Evolutionary conservation across 176 grass and related monocot genomes (phyloP), one percentile per base, ranked within the genome.

Genomic region (Hordeum marinum): DNA sequence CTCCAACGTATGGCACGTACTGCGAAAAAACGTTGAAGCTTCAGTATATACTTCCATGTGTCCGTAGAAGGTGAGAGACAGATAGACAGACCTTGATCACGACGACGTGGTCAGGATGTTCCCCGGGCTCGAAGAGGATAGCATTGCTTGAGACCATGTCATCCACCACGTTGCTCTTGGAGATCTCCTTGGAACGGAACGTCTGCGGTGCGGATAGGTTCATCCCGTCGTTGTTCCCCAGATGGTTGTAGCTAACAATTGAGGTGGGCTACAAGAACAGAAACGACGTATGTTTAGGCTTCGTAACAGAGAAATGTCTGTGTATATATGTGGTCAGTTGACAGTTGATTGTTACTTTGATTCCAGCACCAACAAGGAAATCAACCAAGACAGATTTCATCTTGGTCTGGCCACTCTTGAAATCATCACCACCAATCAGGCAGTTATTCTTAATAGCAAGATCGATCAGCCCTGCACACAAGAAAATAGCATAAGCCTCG

Each of bases 401-500:
- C 76, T 99, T 99, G 46, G 96, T 99, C 59, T 99, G 96, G 17
- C 96, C 96, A 81, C 96, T 99, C 86, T 99, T 99, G 86, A 99
- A 99, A 81, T 99, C 96, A 72, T 99, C 96, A 52, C 96, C 96
- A 35, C 93, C 96, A 82, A 99, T 99, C 57, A 99, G 75, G 63
- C 87, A 86, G 65, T 96, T 99, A 40, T 86, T 91, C 46, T 94
- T 90, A 62, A 99, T 99, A 68, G 96, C 93, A 75, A 99, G 87
- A 68, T 99, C 96, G 67, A 99, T 99, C 62, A 99, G 71, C 17
- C 96, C 96, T 99, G 82, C 66, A 81, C 37, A 88, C 8, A 70
- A 68, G 50, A 66, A 89, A 88, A n/a, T 31, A 61, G 34, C 68
- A 58, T 58, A 42, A 87, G 43, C 10, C 63, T 36, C 29, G 29